Evolutionary conservation across 441 rosid genomes (phyloP).

Genomic region (Brassica balearica): DNA sequence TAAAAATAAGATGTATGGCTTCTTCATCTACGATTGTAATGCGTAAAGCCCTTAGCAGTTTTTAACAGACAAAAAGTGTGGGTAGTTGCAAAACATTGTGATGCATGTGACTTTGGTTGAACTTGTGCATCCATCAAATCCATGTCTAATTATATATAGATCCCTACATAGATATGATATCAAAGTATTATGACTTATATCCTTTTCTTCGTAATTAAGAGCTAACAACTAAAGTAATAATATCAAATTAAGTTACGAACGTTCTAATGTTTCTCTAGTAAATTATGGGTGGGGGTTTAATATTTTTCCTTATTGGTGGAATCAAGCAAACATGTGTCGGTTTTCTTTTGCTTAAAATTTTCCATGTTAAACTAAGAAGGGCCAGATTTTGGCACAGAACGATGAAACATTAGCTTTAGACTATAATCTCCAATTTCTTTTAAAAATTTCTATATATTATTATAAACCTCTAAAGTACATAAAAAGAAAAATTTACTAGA

Average conservation of each 20-base stretch:
- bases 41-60: conserved; percentile 5
- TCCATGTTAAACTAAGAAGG: not conserved
- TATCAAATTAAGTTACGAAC: not conserved
- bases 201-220: not conserved
- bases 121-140: conserved; percentile 37
- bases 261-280: not conserved
- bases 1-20: not conserved
- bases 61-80: conserved; percentile 27
- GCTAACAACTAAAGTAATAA: conserved; percentile 4
- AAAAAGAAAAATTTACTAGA: no score
- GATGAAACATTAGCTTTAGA: no score
- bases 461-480: no score
- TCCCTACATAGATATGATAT: not conserved
- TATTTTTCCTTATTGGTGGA: not conserved
- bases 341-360: not conserved
- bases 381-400: no score
- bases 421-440: no score
- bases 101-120: conserved; percentile 35
- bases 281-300: no score
- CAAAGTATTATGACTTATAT: not conserved
- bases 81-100: conserved; percentile 30
- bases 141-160: not conserved
- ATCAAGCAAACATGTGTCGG: not conserved
- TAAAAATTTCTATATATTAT: no score
- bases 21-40: not conserved